Percentiles rank a stretch among this genome's conserved stretches.
Conservation (phyloP, 441 rosid species). For the Populus tomentosa region DNA sequence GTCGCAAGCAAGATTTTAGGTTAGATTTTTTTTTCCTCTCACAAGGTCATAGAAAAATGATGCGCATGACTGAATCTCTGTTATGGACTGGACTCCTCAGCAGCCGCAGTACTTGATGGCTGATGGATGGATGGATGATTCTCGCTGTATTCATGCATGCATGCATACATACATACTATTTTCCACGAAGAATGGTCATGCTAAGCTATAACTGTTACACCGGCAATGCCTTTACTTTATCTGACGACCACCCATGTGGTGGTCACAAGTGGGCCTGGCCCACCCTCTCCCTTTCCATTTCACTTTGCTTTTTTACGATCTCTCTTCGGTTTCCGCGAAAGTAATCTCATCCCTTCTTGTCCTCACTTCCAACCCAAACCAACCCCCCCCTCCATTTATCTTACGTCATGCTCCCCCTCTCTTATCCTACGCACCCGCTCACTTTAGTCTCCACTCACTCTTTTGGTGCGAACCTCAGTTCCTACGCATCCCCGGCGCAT, state of each 20-base stretch:
- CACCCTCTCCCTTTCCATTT: constrained; percentile 10
- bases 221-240: constrained; percentile 47
- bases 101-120: neutral
- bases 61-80: constrained; percentile 10
- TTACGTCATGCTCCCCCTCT: constrained; percentile 11
- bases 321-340: constrained; percentile 52
- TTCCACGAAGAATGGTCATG: neutral
- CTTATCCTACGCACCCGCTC: neutral
- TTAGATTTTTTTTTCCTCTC: too few relatives aligned
- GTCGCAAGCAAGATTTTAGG: neutral
- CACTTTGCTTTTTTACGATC: constrained; percentile 21
- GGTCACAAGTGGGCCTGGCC: constrained; percentile 41
- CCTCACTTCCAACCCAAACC: constrained; percentile 31
- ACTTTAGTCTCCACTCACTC: neutral
- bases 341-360: constrained; percentile 22
- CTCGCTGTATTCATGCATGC: neutral
- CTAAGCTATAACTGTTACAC: neutral
- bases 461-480: neutral
- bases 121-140: neutral
- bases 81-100: neutral
- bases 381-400: constrained; percentile 14
- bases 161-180: neutral
- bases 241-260: constrained; percentile 74
- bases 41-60: neutral
- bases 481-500: constrained; percentile 42